Evolutionary conservation across 805 yeast species (phyloP), one percentile per base, ranked within the genome.

Genomic region (Wickerhamiella shivajii): DNA sequence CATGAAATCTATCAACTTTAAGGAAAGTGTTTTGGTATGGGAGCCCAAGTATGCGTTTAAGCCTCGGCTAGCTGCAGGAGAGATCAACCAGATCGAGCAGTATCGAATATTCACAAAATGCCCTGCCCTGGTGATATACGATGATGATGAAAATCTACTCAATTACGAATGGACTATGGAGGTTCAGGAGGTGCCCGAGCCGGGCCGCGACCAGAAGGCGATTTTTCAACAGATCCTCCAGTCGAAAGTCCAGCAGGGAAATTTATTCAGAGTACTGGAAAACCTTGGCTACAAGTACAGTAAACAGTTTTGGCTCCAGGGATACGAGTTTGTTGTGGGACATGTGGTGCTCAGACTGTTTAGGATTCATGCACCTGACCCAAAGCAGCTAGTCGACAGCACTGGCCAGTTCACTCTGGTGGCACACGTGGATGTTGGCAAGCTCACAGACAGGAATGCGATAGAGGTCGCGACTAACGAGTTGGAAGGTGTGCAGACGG

Each of bases 241-340:
- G 47, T 52, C 69, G 11, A 45, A 50, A 11, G 42, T 68, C 5
- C 55, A 8, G 19, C 49, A 36, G 41, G 55, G 40, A 43, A 58
- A 35, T 61, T 49, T 51, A 46, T 63, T 37, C 10, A 35, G 36
- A 5, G 59, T 66, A 17, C 45, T 84, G 38, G 66, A 63, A 28
- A 77, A 71, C 32, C 57, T 85, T 31, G 94, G 94, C 1, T 84
- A 80, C 56, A 66, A 64, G 35, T 64, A 66, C 19, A 71, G 72
- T 30, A 67, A 64, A 33, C 75, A 70, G 46, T 77, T 63, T 52
- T 68, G 77, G 70, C 51, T 62, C 10, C 59, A 61, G 35, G 92
- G 92, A 1, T 53, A 63, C 9, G 60, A 77, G 33, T 74, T 71
- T 43, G 74, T 71, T 45, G 66, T 73, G 43, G 71, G 70, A 5